phyloP scores from a whole-genome alignment of 768 basidiomycete genomes.

The Kwoniella europaea region DNA sequence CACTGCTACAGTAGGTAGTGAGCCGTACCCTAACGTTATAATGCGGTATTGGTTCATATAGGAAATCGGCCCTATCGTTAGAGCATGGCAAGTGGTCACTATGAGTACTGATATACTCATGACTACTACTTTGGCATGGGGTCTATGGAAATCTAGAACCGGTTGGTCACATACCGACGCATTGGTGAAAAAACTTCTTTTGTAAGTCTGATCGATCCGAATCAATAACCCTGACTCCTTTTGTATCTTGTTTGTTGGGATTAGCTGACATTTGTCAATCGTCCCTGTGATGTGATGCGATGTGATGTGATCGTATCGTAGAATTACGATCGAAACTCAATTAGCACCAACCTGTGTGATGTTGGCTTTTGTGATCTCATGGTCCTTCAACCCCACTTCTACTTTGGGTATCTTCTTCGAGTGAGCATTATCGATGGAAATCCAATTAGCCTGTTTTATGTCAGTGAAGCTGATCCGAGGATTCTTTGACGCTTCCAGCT shows the following conservation, averaged over 20 bases:
- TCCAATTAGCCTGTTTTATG: no score
- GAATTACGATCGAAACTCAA: conserved; percentile 20
- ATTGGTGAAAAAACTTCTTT: conserved; percentile 14
- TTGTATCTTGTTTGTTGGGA: no score
- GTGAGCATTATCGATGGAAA: background rate
- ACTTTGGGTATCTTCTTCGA: conserved; percentile 21
- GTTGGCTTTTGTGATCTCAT: conserved; percentile 18
- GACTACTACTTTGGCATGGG: conserved; percentile 35
- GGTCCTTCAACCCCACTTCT: conserved; percentile 8
- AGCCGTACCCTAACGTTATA: background rate
- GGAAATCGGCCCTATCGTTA: background rate
- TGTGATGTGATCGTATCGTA: background rate
- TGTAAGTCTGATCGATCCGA: no score
- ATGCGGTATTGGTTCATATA: background rate
- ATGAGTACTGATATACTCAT: conserved; percentile 38
- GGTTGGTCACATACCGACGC: conserved; percentile 45
- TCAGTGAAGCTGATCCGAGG: background rate
- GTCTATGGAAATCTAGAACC: conserved; percentile 36
- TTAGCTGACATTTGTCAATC: no score
- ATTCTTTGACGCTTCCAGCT: background rate
- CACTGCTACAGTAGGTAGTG: no score
- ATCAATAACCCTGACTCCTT: no score
- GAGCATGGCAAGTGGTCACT: conserved; percentile 8
- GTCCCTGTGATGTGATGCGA: no score
- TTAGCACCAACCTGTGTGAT: conserved; percentile 15